Conservation (phyloP, 2,329 filamentous ascomycete genomes). For the Paracoccidioides lutzii region DNA sequence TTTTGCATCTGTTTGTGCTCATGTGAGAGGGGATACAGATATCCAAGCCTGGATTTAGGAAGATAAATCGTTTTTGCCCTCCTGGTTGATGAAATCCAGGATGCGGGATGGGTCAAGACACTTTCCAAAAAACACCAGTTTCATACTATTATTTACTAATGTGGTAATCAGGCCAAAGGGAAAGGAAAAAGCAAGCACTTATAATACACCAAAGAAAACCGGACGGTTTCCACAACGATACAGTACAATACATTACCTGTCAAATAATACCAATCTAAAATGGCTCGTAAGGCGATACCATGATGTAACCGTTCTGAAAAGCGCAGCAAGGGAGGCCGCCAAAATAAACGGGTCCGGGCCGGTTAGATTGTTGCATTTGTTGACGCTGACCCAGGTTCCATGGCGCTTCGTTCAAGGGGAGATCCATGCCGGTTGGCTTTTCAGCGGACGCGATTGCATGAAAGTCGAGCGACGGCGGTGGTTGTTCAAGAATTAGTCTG, state of each 20-base stretch:
- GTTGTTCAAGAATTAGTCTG: neutral
- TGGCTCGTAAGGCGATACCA: neutral
- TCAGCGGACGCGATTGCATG: neutral
- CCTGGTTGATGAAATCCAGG: neutral
- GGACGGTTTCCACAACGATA: neutral
- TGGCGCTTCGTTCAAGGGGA: neutral
- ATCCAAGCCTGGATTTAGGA: neutral
- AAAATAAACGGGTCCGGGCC: slow-evolving; percentile 3
- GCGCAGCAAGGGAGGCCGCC: neutral
- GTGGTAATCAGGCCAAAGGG: neutral
- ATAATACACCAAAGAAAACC: neutral
- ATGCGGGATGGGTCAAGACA: neutral
- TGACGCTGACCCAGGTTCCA: neutral
- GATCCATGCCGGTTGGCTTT: neutral
- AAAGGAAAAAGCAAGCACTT: neutral
- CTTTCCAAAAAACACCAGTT: neutral
- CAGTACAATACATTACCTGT: neutral
- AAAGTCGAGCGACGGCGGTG: neutral
- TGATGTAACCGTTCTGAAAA: neutral
- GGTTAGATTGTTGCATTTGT: neutral
- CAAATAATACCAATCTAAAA: neutral
- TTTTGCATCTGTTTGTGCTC: neutral
- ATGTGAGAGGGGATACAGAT: neutral
- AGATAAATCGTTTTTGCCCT: neutral
- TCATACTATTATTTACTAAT: neutral